phyloP scores from a whole-genome alignment of 1,284 basidiomycete species.

The Sporisorium scitamineum region DNA sequence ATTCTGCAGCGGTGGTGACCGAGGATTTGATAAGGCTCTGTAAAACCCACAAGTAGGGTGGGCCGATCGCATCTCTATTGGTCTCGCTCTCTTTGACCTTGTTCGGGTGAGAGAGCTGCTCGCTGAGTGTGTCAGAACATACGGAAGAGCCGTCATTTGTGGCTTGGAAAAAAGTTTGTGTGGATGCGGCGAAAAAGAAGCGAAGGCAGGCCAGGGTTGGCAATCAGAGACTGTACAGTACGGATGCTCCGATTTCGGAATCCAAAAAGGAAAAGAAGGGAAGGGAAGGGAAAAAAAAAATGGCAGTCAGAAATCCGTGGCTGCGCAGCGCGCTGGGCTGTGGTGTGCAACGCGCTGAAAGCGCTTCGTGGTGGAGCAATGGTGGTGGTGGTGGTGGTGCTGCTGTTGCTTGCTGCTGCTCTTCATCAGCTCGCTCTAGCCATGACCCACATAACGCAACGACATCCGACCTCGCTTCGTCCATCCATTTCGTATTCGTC shows the following conservation, averaged over 20 bases:
- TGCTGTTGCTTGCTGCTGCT: not conserved
- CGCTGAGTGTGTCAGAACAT: not conserved
- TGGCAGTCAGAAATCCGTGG: not conserved
- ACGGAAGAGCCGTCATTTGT: not conserved
- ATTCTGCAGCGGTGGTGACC: not conserved
- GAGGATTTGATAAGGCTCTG: not conserved
- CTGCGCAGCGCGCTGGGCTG: not conserved
- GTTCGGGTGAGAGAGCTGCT: not conserved
- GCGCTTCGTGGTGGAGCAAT: not conserved
- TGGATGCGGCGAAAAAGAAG: not conserved
- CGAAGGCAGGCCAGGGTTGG: not conserved
- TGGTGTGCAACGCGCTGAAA: not conserved
- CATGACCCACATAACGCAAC: constrained; percentile 5
- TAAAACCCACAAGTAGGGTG: no score
- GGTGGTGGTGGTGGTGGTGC: no score
- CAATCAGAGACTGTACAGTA: no score
- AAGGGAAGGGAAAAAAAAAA: not conserved
- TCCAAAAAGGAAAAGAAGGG: not conserved
- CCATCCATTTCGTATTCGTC: constrained; percentile 26
- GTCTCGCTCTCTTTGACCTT: not conserved
- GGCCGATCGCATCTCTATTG: no score
- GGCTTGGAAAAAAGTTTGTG: no score
- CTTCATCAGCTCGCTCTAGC: constrained; percentile 31
- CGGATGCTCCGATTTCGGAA: constrained; percentile 1
- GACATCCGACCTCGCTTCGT: constrained; percentile 10